A percentile compares a stretch with the other conserved stretches of the same genome.
phyloP scores from a whole-genome alignment of 176 grass and related monocot genomes.

The Triticum dicoccoides region DNA sequence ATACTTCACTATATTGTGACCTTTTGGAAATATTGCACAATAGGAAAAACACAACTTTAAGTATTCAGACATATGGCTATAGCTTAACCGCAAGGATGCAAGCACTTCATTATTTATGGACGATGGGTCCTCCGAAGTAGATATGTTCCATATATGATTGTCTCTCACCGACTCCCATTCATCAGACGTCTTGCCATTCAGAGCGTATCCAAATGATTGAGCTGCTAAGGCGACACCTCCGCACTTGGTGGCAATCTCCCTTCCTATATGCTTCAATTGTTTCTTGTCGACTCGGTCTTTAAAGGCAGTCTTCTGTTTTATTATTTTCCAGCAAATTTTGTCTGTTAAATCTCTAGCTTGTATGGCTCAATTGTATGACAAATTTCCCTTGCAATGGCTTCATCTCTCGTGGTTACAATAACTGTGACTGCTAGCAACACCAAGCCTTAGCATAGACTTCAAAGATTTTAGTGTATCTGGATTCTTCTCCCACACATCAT shows the following conservation, averaged over 20 bases:
- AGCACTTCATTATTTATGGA: background rate
- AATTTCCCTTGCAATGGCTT: background rate
- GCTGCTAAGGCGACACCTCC: conserved; percentile 21
- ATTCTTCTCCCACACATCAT: too few species aligned
- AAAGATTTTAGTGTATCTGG: too few species aligned
- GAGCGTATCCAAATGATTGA: conserved; percentile 9
- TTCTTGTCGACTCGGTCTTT: background rate
- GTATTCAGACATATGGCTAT: background rate
- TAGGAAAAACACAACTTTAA: conserved; percentile 18
- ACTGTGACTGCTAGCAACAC: too few species aligned
- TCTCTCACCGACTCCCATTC: background rate
- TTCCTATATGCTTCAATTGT: background rate
- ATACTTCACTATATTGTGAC: too few species aligned
- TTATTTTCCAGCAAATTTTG: conserved; percentile 5
- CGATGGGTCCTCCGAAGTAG: background rate
- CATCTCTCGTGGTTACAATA: background rate
- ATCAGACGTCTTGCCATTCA: background rate
- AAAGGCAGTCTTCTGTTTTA: background rate
- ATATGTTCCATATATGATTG: background rate
- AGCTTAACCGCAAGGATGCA: background rate
- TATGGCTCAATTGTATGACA: background rate
- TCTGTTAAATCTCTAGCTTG: background rate
- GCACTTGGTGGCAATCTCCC: background rate
- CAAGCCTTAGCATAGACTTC: too few species aligned
- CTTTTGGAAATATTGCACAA: too few species aligned